Conservation (phyloP, 495 filamentous ascomycete genomes). For the Halenospora varia region DNA sequence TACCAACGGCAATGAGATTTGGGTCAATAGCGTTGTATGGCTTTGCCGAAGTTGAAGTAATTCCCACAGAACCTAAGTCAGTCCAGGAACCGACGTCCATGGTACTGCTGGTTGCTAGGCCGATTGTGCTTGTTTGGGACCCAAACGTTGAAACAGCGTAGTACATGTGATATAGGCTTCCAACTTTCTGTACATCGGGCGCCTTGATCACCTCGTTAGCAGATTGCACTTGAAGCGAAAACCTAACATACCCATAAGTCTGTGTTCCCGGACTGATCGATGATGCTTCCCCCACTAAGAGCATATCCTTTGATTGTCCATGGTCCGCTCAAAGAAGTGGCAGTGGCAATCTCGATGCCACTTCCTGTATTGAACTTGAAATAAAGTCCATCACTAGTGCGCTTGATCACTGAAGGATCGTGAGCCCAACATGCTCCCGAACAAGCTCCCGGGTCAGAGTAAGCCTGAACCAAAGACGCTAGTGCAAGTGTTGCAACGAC, state of each 20-base stretch:
- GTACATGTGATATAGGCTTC: slow-evolving; percentile 63
- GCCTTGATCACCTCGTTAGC: slow-evolving; percentile 42
- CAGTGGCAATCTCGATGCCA: slow-evolving; percentile 54
- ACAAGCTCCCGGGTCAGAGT: slow-evolving; percentile 47
- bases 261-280: slow-evolving; percentile 47
- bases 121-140: slow-evolving; percentile 59
- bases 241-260: slow-evolving; percentile 53
- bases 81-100: slow-evolving; percentile 59
- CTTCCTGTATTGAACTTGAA: slow-evolving; percentile 68
- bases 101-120: slow-evolving; percentile 59
- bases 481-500: slow-evolving; percentile 1
- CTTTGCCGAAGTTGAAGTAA: slow-evolving; percentile 40
- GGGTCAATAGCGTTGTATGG: slow-evolving; percentile 70
- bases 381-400: slow-evolving; percentile 59
- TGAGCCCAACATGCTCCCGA: slow-evolving; percentile 48
- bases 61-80: slow-evolving; percentile 47
- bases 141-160: slow-evolving; percentile 66
- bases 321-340: slow-evolving; percentile 54
- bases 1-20: slow-evolving; percentile 48
- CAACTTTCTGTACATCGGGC: slow-evolving; percentile 57
- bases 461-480: slow-evolving; percentile 32
- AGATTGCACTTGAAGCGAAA: neutral
- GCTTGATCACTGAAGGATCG: slow-evolving; percentile 26
- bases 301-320: slow-evolving; percentile 59
- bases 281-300: slow-evolving; percentile 52